Conservation (phyloP, 257 asterid species). For the Fraxinus excelsior region DNA sequence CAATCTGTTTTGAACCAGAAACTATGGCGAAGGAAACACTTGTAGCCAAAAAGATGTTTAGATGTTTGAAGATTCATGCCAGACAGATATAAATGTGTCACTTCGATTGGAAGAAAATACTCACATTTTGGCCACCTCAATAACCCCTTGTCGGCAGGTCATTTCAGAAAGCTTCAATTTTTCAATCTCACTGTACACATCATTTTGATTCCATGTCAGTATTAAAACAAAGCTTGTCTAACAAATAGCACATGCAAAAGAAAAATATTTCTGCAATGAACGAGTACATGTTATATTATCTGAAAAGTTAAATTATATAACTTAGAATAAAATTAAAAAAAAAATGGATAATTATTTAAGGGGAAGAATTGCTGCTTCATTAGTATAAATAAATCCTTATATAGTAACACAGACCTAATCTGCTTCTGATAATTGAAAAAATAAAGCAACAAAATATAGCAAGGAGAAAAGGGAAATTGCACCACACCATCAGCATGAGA, state of each 20-base stretch:
- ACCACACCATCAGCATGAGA: neutral
- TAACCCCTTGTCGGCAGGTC: conserved; percentile 93
- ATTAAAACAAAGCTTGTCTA: conserved; percentile 17
- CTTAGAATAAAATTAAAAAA: conserved; percentile 5
- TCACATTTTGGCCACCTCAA: conserved; percentile 95
- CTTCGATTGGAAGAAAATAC: conserved; percentile 32
- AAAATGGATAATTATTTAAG: neutral
- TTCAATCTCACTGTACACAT: conserved; percentile 72
- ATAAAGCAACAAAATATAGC: neutral
- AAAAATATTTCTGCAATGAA: neutral
- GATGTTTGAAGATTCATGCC: neutral
- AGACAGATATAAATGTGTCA: conserved; percentile 10
- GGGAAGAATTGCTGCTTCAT: neutral
- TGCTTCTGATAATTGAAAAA: neutral
- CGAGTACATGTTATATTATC: neutral
- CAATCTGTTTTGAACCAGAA: neutral
- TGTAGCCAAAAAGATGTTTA: neutral
- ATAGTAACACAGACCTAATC: conserved; percentile 6
- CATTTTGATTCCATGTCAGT: conserved; percentile 16
- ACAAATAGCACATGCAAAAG: neutral
- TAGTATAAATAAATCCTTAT: neutral
- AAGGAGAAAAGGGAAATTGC: neutral
- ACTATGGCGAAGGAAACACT: neutral
- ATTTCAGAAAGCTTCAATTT: conserved; percentile 89
- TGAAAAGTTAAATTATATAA: neutral